phyloP scores from a whole-genome alignment of 2,329 filamentous ascomycete species.

The Hypoxylon sp. region DNA sequence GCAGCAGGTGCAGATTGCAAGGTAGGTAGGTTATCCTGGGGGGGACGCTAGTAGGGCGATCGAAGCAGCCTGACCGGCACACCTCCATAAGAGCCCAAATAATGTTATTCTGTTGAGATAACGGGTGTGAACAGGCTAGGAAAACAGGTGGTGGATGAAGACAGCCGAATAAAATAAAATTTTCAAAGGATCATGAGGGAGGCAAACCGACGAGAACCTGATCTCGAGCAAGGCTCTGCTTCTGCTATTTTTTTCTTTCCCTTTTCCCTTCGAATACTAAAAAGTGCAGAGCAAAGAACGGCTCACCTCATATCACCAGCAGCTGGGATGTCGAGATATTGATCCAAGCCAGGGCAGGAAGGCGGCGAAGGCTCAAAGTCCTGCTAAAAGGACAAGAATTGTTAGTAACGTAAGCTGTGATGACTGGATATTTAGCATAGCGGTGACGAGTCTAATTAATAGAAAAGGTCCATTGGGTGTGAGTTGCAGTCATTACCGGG shows the following conservation, averaged over 20 bases:
- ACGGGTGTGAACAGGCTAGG: slow-evolving; percentile 20
- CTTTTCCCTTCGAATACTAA: slow-evolving; percentile 3
- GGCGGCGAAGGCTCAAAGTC: slow-evolving; percentile 70
- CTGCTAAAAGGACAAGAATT: slow-evolving; percentile 59
- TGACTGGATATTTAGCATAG: slow-evolving; percentile 37
- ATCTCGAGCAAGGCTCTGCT: not conserved
- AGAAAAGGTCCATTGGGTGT: slow-evolving; percentile 40
- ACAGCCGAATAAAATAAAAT: slow-evolving; percentile 15
- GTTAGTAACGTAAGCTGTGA: slow-evolving; percentile 53
- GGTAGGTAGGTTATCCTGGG: slow-evolving; percentile 35
- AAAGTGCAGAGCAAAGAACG: slow-evolving; percentile 9
- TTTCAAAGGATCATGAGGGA: slow-evolving; percentile 9
- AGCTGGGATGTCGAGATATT: slow-evolving; percentile 66
- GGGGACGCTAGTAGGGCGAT: slow-evolving; percentile 50
- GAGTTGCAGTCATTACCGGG: slow-evolving; percentile 50
- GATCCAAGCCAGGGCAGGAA: slow-evolving; percentile 64
- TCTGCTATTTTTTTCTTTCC: not conserved
- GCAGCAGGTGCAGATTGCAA: slow-evolving; percentile 47
- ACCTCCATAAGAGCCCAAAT: slow-evolving; percentile 36
- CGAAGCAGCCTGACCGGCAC: slow-evolving; percentile 46
- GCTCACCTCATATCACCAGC: slow-evolving; percentile 71
- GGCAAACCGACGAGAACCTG: not conserved
- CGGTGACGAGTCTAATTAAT: slow-evolving; percentile 42
- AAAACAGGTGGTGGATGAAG: slow-evolving; percentile 26
- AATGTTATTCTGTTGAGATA: slow-evolving; percentile 13